Evolutionary conservation across 257 asterid species (phyloP), one percentile per base, ranked within the genome.

Genomic region (Prunella vulgaris): DNA sequence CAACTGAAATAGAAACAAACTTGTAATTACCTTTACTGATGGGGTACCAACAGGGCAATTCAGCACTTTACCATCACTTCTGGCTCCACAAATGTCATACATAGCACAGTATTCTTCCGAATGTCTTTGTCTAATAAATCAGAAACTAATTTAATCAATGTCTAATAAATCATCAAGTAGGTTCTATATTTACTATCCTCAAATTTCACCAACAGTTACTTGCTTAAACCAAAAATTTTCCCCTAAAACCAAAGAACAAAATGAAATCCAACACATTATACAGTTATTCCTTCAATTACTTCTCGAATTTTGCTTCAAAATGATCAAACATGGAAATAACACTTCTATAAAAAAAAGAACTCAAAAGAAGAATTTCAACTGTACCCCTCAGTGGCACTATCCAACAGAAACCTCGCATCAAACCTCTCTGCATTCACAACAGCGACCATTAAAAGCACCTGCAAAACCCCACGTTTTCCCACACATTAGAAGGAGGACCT

Each of bases 41-140:
- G 95, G 92, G 22, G 84, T 71, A 73, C 91, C 87, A 61, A 85
- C 72, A 30, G 97, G 96, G 84, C 99, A 94, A 80, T 94, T 90
- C 48, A 94, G 81, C 17, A 89, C 86, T 87, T 94, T 94, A 33
- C 93, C 92, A 71, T 94, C 99, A 25, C 80, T 82, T 5, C 99
- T 87, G 37, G 82, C 52, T 74, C 99, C 99, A 73, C 99, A 94
- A 72, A 94, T 87, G 77, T 81, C 89, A 69, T 86, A 90, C 99
- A 94, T 94, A 67, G 96, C 87, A 74, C 99, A 94, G 76, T 84
- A 84, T 27, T 77, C 94, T 78, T 86, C 90, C 4, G 96, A 79
- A 72, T 94, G 96, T 54, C 84, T 87, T 66, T 73, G 56, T 69
- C 90, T 84, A 49, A 68, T 37, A 77, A 4, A 69, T 72, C 62